Percentiles rank a stretch among this genome's conserved stretches.
Conservation (phyloP, 2,329 filamentous ascomycete species). For the Aureobasidium uvarum region DNA sequence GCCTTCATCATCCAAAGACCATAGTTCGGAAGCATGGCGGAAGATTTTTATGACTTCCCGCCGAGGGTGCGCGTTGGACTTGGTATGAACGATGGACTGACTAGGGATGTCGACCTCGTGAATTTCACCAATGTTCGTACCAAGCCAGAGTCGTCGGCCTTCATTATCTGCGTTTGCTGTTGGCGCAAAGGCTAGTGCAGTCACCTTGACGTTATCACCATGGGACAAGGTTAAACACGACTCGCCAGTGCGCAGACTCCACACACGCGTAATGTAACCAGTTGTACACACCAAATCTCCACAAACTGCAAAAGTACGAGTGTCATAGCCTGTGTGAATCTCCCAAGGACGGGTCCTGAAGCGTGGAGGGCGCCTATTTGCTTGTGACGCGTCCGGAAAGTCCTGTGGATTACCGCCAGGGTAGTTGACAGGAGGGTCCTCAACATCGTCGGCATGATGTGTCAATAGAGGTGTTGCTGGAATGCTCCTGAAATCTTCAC, state of each 20-base stretch:
- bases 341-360: constrained; percentile 70
- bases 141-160: constrained; percentile 81
- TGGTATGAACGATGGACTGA: constrained; percentile 67
- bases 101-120: constrained; percentile 81
- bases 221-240: constrained; percentile 77
- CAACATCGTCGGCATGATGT: constrained; percentile 33
- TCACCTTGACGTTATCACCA: constrained; percentile 78
- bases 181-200: constrained; percentile 82
- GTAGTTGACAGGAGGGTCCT: constrained; percentile 26
- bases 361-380: constrained; percentile 78
- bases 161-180: constrained; percentile 74
- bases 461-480: constrained; percentile 39
- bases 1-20: constrained; percentile 89
- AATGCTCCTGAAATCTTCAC: constrained; percentile 19
- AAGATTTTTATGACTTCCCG: constrained; percentile 81
- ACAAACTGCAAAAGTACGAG: constrained; percentile 80
- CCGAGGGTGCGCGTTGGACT: constrained; percentile 70
- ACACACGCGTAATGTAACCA: constrained; percentile 81
- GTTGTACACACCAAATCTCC: constrained; percentile 84
- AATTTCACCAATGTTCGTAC: constrained; percentile 82
- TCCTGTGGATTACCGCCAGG: constrained; percentile 41
- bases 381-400: constrained; percentile 79
- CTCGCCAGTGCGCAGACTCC: constrained; percentile 81
- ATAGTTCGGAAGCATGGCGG: constrained; percentile 83
- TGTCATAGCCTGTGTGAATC: constrained; percentile 82